Percentiles rank a stretch among this genome's conserved stretches.
Evolutionary conservation across 2,329 filamentous ascomycete genomes (phyloP).

Genomic region (Lasiodiplodia theobromae): DNA sequence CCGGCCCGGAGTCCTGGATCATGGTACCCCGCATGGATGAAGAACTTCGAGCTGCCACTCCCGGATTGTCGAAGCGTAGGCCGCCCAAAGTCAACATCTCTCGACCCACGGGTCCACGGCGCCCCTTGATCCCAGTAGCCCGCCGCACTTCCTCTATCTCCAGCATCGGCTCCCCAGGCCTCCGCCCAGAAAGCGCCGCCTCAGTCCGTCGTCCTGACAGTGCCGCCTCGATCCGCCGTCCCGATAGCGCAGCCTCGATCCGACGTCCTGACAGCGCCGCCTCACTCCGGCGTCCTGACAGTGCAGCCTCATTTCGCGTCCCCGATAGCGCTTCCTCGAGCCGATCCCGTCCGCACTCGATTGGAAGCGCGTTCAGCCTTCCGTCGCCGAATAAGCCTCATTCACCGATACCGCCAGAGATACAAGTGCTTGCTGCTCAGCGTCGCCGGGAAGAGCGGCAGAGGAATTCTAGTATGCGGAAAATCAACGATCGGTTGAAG

Average conservation of each 20-base stretch:
- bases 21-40: slow-evolving; percentile 23
- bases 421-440: slow-evolving; percentile 75
- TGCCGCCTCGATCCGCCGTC: slow-evolving; percentile 16
- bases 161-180: slow-evolving; percentile 30
- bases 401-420: slow-evolving; percentile 64
- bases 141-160: slow-evolving; percentile 24
- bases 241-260: slow-evolving; percentile 8
- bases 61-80: slow-evolving; percentile 16
- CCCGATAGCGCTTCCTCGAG: slow-evolving; percentile 12
- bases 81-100: slow-evolving; percentile 17
- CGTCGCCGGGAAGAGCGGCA: slow-evolving; percentile 77
- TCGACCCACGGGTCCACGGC: not conserved
- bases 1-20: slow-evolving; percentile 20
- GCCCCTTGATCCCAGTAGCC: slow-evolving; percentile 18
- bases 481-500: slow-evolving; percentile 79
- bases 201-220: slow-evolving; percentile 27
- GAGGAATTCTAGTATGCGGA: slow-evolving; percentile 78
- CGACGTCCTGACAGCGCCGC: slow-evolving; percentile 1
- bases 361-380: slow-evolving; percentile 23
- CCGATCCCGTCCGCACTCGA: slow-evolving; percentile 22
- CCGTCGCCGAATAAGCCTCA: slow-evolving; percentile 34
- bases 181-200: slow-evolving; percentile 22
- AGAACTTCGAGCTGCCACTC: slow-evolving; percentile 19
- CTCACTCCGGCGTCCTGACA: not conserved
- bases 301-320: not conserved